Conservation (phyloP, 495 filamentous ascomycete genomes). For the Acidomyces sp. region DNA sequence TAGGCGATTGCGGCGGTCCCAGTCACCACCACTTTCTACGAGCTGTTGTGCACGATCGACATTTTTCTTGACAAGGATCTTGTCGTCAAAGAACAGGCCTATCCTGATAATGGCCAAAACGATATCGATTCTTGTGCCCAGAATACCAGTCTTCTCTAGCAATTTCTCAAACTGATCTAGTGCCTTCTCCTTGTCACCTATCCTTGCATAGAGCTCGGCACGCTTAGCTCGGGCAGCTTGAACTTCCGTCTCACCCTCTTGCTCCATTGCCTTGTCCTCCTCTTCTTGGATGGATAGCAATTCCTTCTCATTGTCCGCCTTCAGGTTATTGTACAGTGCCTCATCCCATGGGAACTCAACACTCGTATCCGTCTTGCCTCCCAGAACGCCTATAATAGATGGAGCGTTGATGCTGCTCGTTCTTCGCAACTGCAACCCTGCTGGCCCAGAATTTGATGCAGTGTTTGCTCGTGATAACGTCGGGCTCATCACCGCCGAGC, state of each 20-base stretch:
- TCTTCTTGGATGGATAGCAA: constrained; percentile 87
- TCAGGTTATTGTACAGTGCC: constrained; percentile 66
- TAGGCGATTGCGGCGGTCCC: constrained; percentile 92
- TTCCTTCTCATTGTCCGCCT: constrained; percentile 81
- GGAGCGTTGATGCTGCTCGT: constrained; percentile 18
- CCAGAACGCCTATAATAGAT: constrained; percentile 16
- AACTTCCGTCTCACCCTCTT: constrained; percentile 90
- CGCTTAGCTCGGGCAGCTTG: constrained; percentile 84
- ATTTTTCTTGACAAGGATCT: constrained; percentile 78
- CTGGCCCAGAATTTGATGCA: constrained; percentile 3
- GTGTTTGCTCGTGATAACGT: constrained; percentile 1
- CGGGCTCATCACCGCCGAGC: constrained; percentile 15
- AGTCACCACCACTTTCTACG: constrained; percentile 89
- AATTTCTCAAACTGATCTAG: constrained; percentile 82
- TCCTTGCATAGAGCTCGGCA: constrained; percentile 85
- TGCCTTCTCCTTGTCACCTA: constrained; percentile 95
- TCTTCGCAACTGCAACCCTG: constrained; percentile 23
- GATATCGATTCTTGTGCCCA: constrained; percentile 93
- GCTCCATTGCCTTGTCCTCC: constrained; percentile 58
- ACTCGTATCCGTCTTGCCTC: constrained; percentile 15
- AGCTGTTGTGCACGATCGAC: constrained; percentile 80
- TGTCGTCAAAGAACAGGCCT: constrained; percentile 89
- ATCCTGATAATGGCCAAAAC: constrained; percentile 92
- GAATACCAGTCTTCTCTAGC: constrained; percentile 82
- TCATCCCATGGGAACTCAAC: constrained; percentile 82